phyloP scores from a whole-genome alignment of 352 stramenopile genomes.

The Globisporangium irregulare region DNA sequence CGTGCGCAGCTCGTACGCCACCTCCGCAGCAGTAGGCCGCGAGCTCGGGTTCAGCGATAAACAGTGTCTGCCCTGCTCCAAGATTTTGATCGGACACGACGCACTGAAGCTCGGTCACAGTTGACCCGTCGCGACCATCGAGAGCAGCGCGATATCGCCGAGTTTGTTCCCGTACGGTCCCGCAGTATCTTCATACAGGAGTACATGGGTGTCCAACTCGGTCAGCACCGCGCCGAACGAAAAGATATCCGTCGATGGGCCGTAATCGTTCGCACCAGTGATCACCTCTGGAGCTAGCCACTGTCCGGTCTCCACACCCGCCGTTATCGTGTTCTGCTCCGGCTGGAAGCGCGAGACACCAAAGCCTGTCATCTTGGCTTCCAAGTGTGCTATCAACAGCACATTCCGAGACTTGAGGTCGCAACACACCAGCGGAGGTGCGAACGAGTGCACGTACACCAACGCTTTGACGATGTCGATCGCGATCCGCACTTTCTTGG shows the following conservation, averaged over 20 bases:
- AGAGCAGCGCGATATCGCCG: not conserved
- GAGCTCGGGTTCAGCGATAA: not conserved
- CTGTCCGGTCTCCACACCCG: not conserved
- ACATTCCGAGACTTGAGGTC: conserved; percentile 65
- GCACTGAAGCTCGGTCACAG: not conserved
- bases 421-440: conserved; percentile 48
- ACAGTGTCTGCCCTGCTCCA: not conserved
- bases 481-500: conserved; percentile 48
- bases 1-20: not conserved
- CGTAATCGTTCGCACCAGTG: not conserved
- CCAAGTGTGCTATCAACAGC: conserved; percentile 31
- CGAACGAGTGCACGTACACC: conserved; percentile 70
- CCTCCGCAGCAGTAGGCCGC: not conserved
- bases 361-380: conserved; percentile 60
- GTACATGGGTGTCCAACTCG: conserved; percentile 1
- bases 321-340: conserved; percentile 48
- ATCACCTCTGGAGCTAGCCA: conserved; percentile 13
- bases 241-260: conserved; percentile 6
- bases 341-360: conserved; percentile 44
- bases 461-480: conserved; percentile 57
- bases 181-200: not conserved
- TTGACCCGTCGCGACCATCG: conserved; percentile 5
- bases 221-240: conserved; percentile 3
- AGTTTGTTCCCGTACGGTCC: conserved; percentile 4
- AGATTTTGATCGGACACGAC: conserved; percentile 10